These are phyloP conservation scores for Ganoderma meredithae DNA, from an alignment of 1,284 basidiomycete genomes.

Conservation along the genomic window DNA sequence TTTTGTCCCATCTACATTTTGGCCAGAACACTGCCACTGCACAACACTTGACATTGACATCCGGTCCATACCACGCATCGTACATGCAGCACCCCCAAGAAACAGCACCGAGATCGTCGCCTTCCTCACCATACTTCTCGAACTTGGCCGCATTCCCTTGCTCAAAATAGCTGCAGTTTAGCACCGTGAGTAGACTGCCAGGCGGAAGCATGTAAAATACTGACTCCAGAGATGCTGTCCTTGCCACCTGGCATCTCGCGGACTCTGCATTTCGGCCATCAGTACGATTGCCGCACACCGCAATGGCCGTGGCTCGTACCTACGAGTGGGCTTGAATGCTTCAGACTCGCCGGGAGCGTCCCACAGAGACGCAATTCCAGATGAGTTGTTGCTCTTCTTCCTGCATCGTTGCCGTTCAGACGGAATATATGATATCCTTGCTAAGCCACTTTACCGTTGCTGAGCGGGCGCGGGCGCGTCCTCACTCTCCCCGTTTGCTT, in stretches of 20 bases:
- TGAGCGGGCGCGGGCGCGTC: background rate
- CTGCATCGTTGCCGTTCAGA: slow-evolving; percentile 4
- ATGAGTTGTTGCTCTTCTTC: slow-evolving; percentile 20
- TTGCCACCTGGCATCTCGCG: slow-evolving; percentile 59
- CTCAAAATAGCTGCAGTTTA: background rate
- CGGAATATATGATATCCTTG: background rate
- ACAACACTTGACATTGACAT: background rate
- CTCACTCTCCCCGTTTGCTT: background rate
- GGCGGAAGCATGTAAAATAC: background rate
- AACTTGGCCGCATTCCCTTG: background rate
- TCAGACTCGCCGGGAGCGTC: slow-evolving; percentile 47
- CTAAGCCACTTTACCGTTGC: background rate
- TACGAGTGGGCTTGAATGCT: slow-evolving; percentile 71
- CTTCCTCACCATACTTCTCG: background rate
- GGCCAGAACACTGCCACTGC: background rate
- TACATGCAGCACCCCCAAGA: background rate
- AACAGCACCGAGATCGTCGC: background rate
- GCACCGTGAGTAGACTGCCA: background rate
- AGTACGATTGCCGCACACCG: background rate
- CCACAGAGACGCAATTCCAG: slow-evolving; percentile 47
- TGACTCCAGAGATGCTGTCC: slow-evolving; percentile 63
- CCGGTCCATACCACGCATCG: background rate
- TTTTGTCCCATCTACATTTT: slow-evolving; percentile 7
- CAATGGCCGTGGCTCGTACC: slow-evolving; percentile 45
- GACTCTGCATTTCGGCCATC: slow-evolving; percentile 27